Conservation (phyloP, 129 eudicot genomes). For the Gnaphalium uliginosum region DNA sequence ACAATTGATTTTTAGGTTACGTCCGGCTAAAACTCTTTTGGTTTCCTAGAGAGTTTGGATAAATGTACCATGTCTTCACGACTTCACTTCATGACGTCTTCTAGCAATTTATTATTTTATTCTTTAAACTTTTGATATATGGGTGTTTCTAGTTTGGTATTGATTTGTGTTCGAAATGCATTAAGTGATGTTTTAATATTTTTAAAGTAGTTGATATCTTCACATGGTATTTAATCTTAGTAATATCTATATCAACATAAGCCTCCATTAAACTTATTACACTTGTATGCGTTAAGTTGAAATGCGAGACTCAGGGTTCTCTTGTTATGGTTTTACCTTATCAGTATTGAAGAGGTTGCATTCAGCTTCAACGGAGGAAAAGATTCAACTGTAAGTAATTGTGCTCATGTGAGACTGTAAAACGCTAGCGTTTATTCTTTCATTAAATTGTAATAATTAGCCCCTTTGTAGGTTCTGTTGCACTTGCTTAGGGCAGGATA, state of each 20-base stretch:
- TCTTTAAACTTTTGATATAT: background rate
- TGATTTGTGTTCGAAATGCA: conserved; percentile 3
- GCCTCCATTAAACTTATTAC: background rate
- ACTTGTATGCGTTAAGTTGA: conserved; percentile 10
- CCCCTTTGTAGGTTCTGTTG: conserved; percentile 63
- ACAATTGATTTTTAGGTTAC: background rate
- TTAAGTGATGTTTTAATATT: background rate
- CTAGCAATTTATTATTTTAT: too few species aligned
- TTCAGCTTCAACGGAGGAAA: conserved; percentile 99
- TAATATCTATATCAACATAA: conserved; percentile 3
- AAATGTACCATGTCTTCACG: background rate
- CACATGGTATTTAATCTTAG: background rate
- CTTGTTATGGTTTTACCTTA: conserved; percentile 22
- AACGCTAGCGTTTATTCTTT: background rate
- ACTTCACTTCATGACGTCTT: too few species aligned
- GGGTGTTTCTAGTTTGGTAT: background rate
- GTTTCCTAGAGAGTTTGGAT: conserved; percentile 3
- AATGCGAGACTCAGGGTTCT: background rate
- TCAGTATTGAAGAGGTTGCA: conserved; percentile 91
- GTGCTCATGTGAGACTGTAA: conserved; percentile 3
- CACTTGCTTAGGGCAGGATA: conserved; percentile 88
- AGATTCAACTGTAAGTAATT: conserved; percentile 89
- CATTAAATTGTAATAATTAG: background rate
- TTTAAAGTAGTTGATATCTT: background rate
- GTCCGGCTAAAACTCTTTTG: background rate